Base-by-base conservation (phyloP, 371 early-diverging fungal genomes). In the Circinella minor region DNA sequence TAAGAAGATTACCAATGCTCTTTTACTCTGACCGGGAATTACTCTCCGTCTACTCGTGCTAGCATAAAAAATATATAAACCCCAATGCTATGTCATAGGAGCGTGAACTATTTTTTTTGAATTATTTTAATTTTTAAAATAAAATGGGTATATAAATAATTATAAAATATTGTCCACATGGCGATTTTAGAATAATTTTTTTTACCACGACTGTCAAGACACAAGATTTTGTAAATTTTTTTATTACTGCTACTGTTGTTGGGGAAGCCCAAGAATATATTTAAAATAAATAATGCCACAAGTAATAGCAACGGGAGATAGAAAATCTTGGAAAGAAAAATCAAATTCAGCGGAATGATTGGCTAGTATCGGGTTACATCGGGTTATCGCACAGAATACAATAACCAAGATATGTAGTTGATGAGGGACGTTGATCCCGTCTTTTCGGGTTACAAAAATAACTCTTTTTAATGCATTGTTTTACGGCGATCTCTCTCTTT, bases 171-270 rank as follows among this genome's bases (percentile, higher is more conserved):
- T 43, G 9, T 43, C 43, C 51, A 51, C 15, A 51, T 51, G 51
- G 51, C 51, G 14, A 4, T 15, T 49, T 15, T 15, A 4, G 4
- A 4, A 11, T 49, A 8, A 27, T 20, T 55, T 55, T 55, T 55
- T 55, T 55, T 55, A 57, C 57, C 57, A 57, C 57, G 57, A 34
- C 57, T 57, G 57, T 57, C 57, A 57, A 57, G 34, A 18, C 8
- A n/a, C 20, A 17, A 4, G 3, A 14, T 1, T n/a, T 20, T 55
- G 55, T 18, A 55, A 55, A n/a, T n/a, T n/a, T n/a, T 7, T n/a
- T n/a, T 20, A 55, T 15, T 27, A 27, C 27, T 27, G 2, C 2
- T 27, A 27, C 27, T 27, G 27, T 27, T 27, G 27, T 27, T 27
- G 27, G 27, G 27, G 27, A 27, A 27, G 27, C 27, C 2, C 27